These are phyloP conservation scores for Aspergillus texensis DNA, from an alignment of 2,329 filamentous ascomycete genomes.

Conservation along the genomic window DNA sequence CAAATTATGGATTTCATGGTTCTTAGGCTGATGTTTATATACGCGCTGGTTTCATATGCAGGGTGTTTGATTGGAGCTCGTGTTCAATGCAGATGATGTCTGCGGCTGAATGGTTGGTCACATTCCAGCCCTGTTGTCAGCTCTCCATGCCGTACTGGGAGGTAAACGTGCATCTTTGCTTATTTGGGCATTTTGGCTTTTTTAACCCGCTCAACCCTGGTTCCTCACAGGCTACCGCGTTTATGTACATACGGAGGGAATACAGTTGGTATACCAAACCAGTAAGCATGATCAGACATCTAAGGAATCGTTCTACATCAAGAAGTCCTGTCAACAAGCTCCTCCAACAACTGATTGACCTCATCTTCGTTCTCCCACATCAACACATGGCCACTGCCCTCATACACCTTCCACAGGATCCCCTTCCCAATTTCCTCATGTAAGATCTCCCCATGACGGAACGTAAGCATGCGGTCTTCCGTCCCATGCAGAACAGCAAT, in stretches of 20 bases:
- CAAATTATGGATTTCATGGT: neutral
- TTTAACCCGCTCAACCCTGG: too few species aligned
- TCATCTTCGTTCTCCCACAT: constrained; percentile 71
- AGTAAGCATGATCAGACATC: neutral
- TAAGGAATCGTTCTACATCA: neutral
- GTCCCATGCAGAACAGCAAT: constrained; percentile 80
- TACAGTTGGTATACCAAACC: neutral
- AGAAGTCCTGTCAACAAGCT: constrained; percentile 50
- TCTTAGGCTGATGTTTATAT: neutral
- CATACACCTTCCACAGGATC: constrained; percentile 58
- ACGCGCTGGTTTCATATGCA: neutral
- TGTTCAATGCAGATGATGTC: neutral
- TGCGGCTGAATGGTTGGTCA: neutral
- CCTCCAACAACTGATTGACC: constrained; percentile 67
- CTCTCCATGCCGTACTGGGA: neutral
- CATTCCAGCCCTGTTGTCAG: neutral
- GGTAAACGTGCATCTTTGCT: neutral
- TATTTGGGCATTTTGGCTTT: neutral
- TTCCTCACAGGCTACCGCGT: too few species aligned
- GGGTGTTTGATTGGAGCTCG: neutral
- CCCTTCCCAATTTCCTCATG: constrained; percentile 67
- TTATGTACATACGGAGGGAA: neutral
- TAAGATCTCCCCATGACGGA: constrained; percentile 69
- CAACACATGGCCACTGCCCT: constrained; percentile 75
- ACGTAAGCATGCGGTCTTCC: constrained; percentile 74